Base-by-base conservation (phyloP, 2,329 filamentous ascomycete species). In the Neopestalotiopsis sp. region DNA sequence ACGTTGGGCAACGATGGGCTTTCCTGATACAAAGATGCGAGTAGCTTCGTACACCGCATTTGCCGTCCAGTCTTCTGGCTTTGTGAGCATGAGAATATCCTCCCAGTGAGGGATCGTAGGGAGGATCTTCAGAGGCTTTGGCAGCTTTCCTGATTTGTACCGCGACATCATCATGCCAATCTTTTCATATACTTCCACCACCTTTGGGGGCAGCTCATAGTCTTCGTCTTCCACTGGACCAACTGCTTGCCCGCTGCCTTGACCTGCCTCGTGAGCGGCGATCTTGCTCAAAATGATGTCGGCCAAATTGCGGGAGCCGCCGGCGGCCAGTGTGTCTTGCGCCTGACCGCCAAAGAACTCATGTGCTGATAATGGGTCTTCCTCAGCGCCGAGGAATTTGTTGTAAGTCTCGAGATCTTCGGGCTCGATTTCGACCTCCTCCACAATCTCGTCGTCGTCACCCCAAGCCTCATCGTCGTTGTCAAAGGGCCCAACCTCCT, bases 211-310 rank as follows among this genome's bases (percentile, higher is more conserved):
- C 65, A 99, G 86, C 78, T 97, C 93, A 63, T 94, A 91, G 24
- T 94, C 92, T 71, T 97, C 95, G 72, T 96, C 92, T 72, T 96
- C 92, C 1, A 90, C 87, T 0, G 87, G 80, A 20, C 86, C 88
- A 67, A 89, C 85, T 42, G 87, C 88, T 69, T 84, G 81, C 66
- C 71, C 75, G 70, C 74, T 75, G 34, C 81, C 85, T 72, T 91
- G 86, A 40, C 87, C 87, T 4, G 93, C 92, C 83, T 99, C 96
- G 76, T 97, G 93, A 69, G 93, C 92, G 4, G 94, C 94, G 77
- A 99, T 99, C 82, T 97, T 97, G 77, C 95, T 91, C 69, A 99
- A 83, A 72, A 99, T 99, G 71, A 99, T 84, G 76, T 97, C 95
- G 17, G 96, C 94, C 68, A 99, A 85, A 79, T 98, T 97, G 71